These are phyloP conservation scores for Yarrowia alimentaria DNA, from an alignment of 805 yeast genomes.

Conservation along the genomic window DNA sequence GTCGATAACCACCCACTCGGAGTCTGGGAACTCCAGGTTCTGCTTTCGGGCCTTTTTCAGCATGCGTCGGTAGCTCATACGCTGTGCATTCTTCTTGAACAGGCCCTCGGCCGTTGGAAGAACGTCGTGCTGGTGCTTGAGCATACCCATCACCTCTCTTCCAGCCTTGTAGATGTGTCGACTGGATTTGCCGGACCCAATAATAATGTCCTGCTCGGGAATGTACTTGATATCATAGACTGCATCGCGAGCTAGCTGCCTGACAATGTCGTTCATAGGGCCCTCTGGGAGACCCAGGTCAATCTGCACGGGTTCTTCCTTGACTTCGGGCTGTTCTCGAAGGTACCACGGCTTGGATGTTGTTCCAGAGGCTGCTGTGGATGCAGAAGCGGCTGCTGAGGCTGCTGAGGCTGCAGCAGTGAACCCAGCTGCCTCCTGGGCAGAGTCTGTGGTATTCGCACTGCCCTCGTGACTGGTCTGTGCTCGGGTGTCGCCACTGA, in stretches of 20 bases:
- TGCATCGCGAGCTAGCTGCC: conserved; percentile 61
- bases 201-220: conserved; percentile 50
- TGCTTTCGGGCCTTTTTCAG: conserved; percentile 54
- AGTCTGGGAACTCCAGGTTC: conserved; percentile 44
- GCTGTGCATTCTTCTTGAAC: conserved; percentile 54
- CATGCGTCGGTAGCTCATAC: conserved; percentile 52
- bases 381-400: background rate
- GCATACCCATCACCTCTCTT: conserved; percentile 51
- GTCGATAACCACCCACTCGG: conserved; percentile 77
- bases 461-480: no score
- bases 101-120: conserved; percentile 70
- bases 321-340: conserved; percentile 29
- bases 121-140: conserved; percentile 52
- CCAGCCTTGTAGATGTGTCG: conserved; percentile 75
- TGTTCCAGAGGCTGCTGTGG: background rate
- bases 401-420: no score
- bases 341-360: conserved; percentile 33
- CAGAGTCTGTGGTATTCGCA: no score
- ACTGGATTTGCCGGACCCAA: conserved; percentile 73
- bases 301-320: conserved; percentile 45
- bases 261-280: conserved; percentile 60
- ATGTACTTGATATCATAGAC: conserved; percentile 43
- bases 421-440: no score
- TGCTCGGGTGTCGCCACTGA: no score
- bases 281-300: conserved; percentile 54